These are phyloP conservation scores for Nyctanthes arbortristis DNA, from an alignment of 257 asterid genomes.

Conservation along the genomic window DNA sequence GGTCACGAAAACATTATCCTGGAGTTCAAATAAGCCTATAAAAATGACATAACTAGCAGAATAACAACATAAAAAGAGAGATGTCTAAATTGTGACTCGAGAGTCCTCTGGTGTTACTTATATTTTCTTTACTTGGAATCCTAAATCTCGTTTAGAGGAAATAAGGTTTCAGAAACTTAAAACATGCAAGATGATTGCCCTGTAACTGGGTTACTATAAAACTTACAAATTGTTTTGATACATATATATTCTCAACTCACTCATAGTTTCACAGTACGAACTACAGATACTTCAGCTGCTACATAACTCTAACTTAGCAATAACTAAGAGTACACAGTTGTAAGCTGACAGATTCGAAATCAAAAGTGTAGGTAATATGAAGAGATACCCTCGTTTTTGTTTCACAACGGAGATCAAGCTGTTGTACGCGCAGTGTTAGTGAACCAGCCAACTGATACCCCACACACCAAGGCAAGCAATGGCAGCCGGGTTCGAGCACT, in stretches of 20 bases:
- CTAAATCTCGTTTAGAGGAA: not conserved
- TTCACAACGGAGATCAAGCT: conserved; percentile 48
- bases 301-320: not conserved
- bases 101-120: not conserved
- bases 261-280: not conserved
- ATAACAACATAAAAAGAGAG: not conserved
- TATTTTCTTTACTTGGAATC: not conserved
- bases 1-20: conserved; percentile 4
- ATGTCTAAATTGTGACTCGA: not conserved
- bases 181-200: not conserved
- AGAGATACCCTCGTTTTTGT: conserved; percentile 43
- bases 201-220: not conserved
- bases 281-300: not conserved
- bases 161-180: not conserved
- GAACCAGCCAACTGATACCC: conserved; percentile 42
- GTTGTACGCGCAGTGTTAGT: conserved; percentile 43
- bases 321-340: not conserved
- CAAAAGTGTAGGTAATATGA: not conserved
- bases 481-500: conserved; percentile 51
- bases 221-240: not conserved
- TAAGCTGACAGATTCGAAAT: not conserved
- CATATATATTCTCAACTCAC: not conserved
- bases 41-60: not conserved
- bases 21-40: not conserved
- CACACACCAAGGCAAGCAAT: conserved; percentile 49